Percentiles rank a stretch among this genome's conserved stretches.
phyloP scores from a whole-genome alignment of 2,329 filamentous ascomycete species.

The Pleoardoris graminearum region DNA sequence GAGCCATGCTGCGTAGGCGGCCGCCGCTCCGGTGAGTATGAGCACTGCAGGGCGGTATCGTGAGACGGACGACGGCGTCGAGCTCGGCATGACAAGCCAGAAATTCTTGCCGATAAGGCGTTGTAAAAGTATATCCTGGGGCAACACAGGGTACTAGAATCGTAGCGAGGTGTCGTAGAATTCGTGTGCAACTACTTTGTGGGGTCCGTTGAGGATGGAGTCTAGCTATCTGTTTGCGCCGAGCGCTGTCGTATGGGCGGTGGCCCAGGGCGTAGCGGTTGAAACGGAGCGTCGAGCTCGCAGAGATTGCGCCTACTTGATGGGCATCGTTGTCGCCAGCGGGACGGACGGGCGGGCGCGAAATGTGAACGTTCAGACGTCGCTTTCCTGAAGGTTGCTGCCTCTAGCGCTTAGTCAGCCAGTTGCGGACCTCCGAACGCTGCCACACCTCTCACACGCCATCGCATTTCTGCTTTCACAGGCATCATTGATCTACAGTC shows the following conservation, averaged over 20 bases:
- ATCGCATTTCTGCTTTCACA: background rate
- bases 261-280: background rate
- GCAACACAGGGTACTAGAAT: background rate
- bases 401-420: conserved; percentile 2
- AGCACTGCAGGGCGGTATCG: conserved; percentile 56
- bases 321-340: conserved; percentile 9
- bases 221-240: background rate
- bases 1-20: conserved; percentile 62
- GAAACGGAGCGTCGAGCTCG: conserved; percentile 9
- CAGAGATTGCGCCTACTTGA: conserved; percentile 8
- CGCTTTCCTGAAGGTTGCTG: background rate
- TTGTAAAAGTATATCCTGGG: background rate
- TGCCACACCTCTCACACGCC: too few relatives aligned
- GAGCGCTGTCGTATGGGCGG: background rate
- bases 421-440: background rate
- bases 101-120: too few relatives aligned
- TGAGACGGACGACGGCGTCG: conserved; percentile 38
- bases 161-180: background rate
- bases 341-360: background rate
- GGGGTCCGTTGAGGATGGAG: background rate
- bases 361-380: background rate
- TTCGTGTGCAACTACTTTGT: too few relatives aligned
- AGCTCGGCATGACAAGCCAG: conserved; percentile 32
- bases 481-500: background rate
- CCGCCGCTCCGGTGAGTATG: conserved; percentile 60